Base-by-base conservation (phyloP, 345 rosid species). In the Pistacia vera region DNA sequence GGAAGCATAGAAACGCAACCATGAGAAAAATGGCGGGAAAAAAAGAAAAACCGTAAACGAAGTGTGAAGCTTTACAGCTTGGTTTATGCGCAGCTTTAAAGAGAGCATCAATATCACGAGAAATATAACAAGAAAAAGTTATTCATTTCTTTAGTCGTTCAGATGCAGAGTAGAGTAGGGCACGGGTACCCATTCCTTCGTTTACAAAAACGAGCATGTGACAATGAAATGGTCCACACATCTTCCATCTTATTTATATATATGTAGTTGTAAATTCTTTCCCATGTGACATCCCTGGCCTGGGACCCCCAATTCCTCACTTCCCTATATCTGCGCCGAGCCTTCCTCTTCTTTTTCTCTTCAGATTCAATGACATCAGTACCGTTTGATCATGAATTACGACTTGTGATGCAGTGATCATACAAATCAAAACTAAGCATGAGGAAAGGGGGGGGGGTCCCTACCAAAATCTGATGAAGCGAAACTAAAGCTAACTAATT, bases 271-370 rank as follows among this genome's bases (percentile, higher is more conserved):
- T 35, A 3, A 9, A 1, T 3, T 25, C 44, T 16, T 74, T 51
- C 52, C 68, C 77, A 71, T 78, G 82, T 82, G 79, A 81, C 69
- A 48, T 66, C 22, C 71, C 56, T 30, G 33, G 25, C 25, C 63
- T 64, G 0, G 75, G 79, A 63, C 75, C 68, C 78, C 68, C 77
- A 25, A 9, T 57, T 67, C 72, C 44, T 25, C 28, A 44, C 75
- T 74, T 57, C 61, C 85, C 87, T 51, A 22, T 75, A 79, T 79
- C 81, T 71, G 62, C 80, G 81, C 83, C 78, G 35, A 74, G 38
- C 73, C 72, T 63, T 55, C 66, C 65, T 78, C 78, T 33, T 17
- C 0, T 10, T 64, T 11, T n/a, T 11, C 71, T 20, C 73, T 72
- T 46, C 76, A 65, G 65, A 70, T 76, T 63, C 71, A 3, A 25